Evolutionary conservation across 306 rosid genomes (phyloP).

Genomic region (Arachis stenosperma): DNA sequence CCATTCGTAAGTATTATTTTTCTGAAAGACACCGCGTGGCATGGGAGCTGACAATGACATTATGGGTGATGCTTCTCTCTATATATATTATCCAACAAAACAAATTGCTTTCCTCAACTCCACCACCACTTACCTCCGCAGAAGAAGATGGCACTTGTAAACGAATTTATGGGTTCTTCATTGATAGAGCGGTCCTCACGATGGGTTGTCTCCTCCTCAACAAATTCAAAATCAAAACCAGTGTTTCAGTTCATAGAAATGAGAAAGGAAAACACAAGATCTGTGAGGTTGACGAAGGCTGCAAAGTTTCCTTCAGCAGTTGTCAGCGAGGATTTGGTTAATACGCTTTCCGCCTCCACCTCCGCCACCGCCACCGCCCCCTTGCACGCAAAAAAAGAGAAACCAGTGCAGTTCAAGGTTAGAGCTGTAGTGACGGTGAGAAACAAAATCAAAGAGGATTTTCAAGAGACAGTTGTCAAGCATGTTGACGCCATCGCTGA

Average conservation of each 20-base stretch:
- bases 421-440: constrained; percentile 84
- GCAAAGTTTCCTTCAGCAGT: constrained; percentile 64
- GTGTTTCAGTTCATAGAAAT: constrained; percentile 33
- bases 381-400: constrained; percentile 57
- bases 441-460: constrained; percentile 73
- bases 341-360: neutral
- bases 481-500: constrained; percentile 72
- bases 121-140: too few species aligned
- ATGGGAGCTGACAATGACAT: constrained; percentile 53
- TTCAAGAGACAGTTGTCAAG: constrained; percentile 63
- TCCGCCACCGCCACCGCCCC: neutral
- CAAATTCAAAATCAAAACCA: constrained; percentile 39
- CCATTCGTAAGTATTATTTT: neutral
- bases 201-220: constrained; percentile 39
- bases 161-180: constrained; percentile 59
- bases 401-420: constrained; percentile 70
- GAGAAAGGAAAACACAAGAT: constrained; percentile 29
- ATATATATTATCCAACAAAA: too few species aligned
- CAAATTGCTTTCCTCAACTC: too few species aligned
- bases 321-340: constrained; percentile 68
- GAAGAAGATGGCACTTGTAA: constrained; percentile 57
- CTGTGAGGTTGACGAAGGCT: constrained; percentile 46
- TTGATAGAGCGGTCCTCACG: constrained; percentile 39
- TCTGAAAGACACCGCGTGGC: constrained; percentile 40
- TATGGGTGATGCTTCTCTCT: neutral